Evolutionary conservation across 1,284 basidiomycete genomes (phyloP).

Genomic region (Nidula niveotomentosa): DNA sequence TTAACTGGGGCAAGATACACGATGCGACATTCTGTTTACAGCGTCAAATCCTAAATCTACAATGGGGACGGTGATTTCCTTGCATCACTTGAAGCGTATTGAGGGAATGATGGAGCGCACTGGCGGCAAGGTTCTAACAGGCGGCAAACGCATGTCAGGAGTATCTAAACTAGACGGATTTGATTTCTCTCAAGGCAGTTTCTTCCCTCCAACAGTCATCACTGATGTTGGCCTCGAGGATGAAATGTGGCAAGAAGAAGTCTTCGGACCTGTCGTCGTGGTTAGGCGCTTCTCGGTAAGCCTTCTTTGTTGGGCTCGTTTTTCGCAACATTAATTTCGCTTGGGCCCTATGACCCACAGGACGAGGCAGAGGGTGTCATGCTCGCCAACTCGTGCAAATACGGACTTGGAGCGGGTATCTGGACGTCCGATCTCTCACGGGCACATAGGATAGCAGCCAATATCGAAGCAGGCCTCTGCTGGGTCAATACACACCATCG

Average conservation of each 20-base stretch:
- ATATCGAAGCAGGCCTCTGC: conserved; percentile 72
- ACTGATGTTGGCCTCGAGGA: conserved; percentile 54
- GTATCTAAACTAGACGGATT: conserved; percentile 64
- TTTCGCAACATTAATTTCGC: neutral
- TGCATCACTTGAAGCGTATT: conserved; percentile 61
- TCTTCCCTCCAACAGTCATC: conserved; percentile 79
- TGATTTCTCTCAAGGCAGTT: conserved; percentile 66
- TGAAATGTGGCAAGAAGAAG: conserved; percentile 78
- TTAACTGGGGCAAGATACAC: neutral
- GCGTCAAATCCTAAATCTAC: conserved; percentile 67
- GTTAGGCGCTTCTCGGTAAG: conserved; percentile 63
- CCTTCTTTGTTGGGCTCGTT: neutral
- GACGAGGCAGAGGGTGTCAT: conserved; percentile 62
- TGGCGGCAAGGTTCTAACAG: conserved; percentile 52
- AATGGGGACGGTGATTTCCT: conserved; percentile 79
- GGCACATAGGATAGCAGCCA: conserved; percentile 68
- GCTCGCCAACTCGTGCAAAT: conserved; percentile 75
- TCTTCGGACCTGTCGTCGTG: conserved; percentile 80
- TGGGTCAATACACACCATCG: conserved; percentile 89
- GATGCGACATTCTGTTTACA: conserved; percentile 22
- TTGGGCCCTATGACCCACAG: conserved; percentile 27
- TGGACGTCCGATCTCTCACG: conserved; percentile 76
- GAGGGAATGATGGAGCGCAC: conserved; percentile 52
- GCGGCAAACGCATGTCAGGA: conserved; percentile 65
- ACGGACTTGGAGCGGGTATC: conserved; percentile 78